Conservation (phyloP, 805 yeast genomes). For the Candida hispaniensis region DNA sequence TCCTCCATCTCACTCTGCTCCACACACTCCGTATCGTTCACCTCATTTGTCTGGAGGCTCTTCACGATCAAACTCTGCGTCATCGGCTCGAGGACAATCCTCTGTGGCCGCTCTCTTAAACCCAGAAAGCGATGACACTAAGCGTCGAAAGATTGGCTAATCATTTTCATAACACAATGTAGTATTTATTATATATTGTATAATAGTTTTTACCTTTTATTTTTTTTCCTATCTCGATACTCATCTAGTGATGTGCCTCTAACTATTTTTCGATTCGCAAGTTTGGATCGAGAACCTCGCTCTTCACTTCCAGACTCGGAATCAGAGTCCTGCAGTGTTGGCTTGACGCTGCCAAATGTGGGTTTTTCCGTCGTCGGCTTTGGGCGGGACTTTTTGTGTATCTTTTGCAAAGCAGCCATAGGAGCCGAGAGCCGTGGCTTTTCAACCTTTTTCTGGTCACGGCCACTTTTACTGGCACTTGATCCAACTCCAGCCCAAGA, state of each 20-base stretch:
- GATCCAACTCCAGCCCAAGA: constrained; percentile 15
- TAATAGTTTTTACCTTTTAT: too few relatives aligned
- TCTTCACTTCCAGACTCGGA: too few relatives aligned
- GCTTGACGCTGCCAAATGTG: too few relatives aligned
- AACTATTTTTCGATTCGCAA: too few relatives aligned
- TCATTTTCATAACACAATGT: too few relatives aligned
- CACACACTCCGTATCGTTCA: constrained; percentile 15
- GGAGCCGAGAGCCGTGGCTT: constrained; percentile 8
- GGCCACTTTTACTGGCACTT: neutral
- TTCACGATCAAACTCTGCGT: constrained; percentile 11
- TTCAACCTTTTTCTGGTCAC: constrained; percentile 5
- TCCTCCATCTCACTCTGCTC: constrained; percentile 14
- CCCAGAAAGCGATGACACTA: constrained; percentile 14
- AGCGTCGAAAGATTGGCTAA: constrained; percentile 13
- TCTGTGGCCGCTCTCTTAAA: constrained; percentile 12
- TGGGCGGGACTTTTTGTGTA: constrained; percentile 5
- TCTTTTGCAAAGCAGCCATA: constrained; percentile 7
- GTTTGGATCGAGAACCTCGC: too few relatives aligned
- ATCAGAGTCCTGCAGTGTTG: too few relatives aligned
- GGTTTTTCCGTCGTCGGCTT: too few relatives aligned
- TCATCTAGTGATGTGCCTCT: too few relatives aligned
- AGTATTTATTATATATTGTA: too few relatives aligned
- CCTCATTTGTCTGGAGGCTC: constrained; percentile 12
- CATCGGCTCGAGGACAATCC: constrained; percentile 9
- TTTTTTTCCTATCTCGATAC: too few relatives aligned